Conservation (phyloP, 75 land plant genomes). For the Pinus albicaulis region DNA sequence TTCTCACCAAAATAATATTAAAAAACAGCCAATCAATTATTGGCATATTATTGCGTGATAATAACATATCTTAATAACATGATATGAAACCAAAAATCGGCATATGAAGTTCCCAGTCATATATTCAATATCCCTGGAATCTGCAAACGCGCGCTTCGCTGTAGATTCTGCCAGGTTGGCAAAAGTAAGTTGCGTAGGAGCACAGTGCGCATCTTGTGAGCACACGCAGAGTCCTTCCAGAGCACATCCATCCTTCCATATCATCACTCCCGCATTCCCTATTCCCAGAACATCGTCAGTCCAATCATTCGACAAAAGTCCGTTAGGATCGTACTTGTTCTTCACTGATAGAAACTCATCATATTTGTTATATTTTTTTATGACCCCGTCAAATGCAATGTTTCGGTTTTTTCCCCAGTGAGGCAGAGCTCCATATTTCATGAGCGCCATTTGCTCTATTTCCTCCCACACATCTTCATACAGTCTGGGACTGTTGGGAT, state of each 20-base stretch:
- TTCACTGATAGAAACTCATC: slow-evolving; percentile 34
- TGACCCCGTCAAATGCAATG: slow-evolving; percentile 36
- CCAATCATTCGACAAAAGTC: slow-evolving; percentile 55
- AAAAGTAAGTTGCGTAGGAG: slow-evolving; percentile 14
- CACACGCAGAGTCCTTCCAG: slow-evolving; percentile 27
- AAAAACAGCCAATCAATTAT: too few species aligned
- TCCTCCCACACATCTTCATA: slow-evolving; percentile 70
- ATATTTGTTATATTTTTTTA: slow-evolving; percentile 32
- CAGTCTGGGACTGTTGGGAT: slow-evolving; percentile 44
- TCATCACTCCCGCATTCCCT: neutral
- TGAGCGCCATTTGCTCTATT: slow-evolving; percentile 71
- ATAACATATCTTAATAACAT: too few species aligned
- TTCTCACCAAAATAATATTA: too few species aligned
- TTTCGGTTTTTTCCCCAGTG: slow-evolving; percentile 82
- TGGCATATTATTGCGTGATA: too few species aligned
- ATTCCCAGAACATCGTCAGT: slow-evolving; percentile 37
- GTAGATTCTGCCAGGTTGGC: slow-evolving; percentile 17
- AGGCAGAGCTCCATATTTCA: slow-evolving; percentile 56
- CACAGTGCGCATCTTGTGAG: slow-evolving; percentile 13
- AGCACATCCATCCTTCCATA: slow-evolving; percentile 14
- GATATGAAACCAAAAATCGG: too few species aligned
- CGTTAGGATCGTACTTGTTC: slow-evolving; percentile 43
- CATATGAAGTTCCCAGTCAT: too few species aligned
- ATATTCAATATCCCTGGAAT: too few species aligned
- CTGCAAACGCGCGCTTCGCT: slow-evolving; percentile 22